phyloP scores from a whole-genome alignment of 108 stramenopile species.

The Cyclotella choctawhatcheeana region DNA sequence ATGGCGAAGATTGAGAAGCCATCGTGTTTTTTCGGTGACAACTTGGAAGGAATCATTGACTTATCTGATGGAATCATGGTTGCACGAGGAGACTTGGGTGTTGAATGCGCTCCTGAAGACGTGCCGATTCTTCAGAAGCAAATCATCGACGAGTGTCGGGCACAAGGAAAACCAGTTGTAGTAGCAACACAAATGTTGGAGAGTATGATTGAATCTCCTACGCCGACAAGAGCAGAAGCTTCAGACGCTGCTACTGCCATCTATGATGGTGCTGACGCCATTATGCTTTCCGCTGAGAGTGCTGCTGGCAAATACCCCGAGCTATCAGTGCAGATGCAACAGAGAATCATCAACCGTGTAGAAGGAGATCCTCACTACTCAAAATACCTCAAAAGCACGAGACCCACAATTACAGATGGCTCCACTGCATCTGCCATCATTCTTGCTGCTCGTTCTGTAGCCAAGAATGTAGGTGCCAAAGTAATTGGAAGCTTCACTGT shows the following conservation, averaged over 20 bases:
- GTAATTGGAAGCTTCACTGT: slow-evolving; percentile 90
- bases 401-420: slow-evolving; percentile 58
- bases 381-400: slow-evolving; percentile 47
- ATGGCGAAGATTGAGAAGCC: slow-evolving; percentile 99
- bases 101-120: slow-evolving; percentile 92
- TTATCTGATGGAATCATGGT: slow-evolving; percentile 97
- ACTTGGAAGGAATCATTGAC: slow-evolving; percentile 79
- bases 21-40: slow-evolving; percentile 73
- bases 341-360: slow-evolving; percentile 92
- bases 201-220: slow-evolving; percentile 92
- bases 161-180: slow-evolving; percentile 85
- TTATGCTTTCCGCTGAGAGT: slow-evolving; percentile 95
- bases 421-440: slow-evolving; percentile 94
- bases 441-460: slow-evolving; percentile 75
- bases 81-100: slow-evolving; percentile 95
- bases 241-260: slow-evolving; percentile 85
- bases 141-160: slow-evolving; percentile 91
- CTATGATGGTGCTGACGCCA: slow-evolving; percentile 96
- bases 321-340: slow-evolving; percentile 94
- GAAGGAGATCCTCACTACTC: slow-evolving; percentile 88
- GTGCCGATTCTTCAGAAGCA: slow-evolving; percentile 94
- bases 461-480: slow-evolving; percentile 83
- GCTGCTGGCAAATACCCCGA: slow-evolving; percentile 93
- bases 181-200: slow-evolving; percentile 74
- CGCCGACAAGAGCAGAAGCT: slow-evolving; percentile 92